phyloP scores from a whole-genome alignment of 2,329 filamentous ascomycete genomes.

The Fusarium oxysporum region DNA sequence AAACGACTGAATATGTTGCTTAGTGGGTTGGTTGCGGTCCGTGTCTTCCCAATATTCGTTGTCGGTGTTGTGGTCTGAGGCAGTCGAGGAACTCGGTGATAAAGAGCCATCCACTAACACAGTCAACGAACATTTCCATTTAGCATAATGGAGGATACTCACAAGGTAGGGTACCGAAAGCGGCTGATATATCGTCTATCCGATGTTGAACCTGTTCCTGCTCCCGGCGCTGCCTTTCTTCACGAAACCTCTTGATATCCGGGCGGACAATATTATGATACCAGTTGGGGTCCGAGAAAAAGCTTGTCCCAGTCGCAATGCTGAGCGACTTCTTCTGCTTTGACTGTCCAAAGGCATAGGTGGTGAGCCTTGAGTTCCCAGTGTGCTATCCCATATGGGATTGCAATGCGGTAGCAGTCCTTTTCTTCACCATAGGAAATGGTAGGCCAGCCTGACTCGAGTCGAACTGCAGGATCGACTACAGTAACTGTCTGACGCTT shows the following conservation, averaged over 20 bases:
- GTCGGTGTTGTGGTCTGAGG: neutral
- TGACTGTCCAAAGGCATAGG: neutral
- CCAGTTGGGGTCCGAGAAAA: neutral
- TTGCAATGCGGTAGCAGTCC: neutral
- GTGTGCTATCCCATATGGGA: neutral
- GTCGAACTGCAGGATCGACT: neutral
- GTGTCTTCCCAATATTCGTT: neutral
- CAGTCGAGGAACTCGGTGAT: neutral
- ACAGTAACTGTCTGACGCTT: neutral
- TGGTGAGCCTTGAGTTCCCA: neutral
- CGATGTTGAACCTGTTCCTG: neutral
- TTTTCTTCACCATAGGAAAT: neutral
- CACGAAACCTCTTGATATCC: neutral
- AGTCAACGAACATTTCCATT: neutral
- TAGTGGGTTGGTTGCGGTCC: neutral
- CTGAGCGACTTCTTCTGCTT: neutral
- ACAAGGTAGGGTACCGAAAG: neutral
- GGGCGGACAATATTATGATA: neutral
- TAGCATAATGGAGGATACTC: neutral
- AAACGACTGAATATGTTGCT: neutral
- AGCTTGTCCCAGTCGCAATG: slow-evolving; percentile 7
- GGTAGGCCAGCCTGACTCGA: neutral
- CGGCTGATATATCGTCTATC: neutral
- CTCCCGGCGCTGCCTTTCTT: neutral
- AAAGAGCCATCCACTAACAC: neutral